Percentiles rank a stretch among this genome's conserved stretches.
These are phyloP conservation scores for Leccinum solheimii DNA, from an alignment of 1,284 basidiomycete genomes.

Conservation along the genomic window DNA sequence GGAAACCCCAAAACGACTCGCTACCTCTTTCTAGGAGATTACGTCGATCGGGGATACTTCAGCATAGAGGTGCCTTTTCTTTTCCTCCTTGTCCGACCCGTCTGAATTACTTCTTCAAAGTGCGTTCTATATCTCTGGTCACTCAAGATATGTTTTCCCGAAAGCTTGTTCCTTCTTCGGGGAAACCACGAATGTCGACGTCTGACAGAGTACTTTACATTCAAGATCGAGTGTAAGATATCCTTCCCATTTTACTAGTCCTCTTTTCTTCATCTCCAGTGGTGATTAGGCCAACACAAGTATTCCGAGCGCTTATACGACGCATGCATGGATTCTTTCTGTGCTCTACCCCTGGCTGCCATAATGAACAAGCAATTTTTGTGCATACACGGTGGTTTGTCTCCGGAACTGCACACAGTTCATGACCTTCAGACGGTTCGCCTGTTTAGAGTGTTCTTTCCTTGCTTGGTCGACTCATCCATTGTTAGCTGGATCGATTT, in stretches of 20 bases:
- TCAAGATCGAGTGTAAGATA: slow-evolving; percentile 79
- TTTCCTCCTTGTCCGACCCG: not conserved
- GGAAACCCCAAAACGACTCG: slow-evolving; percentile 86
- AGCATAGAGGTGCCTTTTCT: slow-evolving; percentile 74
- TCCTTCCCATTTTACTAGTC: not conserved
- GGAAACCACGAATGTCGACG: slow-evolving; percentile 91
- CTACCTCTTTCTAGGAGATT: slow-evolving; percentile 93
- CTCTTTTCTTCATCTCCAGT: slow-evolving; percentile 29
- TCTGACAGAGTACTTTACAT: slow-evolving; percentile 86
- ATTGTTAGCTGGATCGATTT: slow-evolving; percentile 81
- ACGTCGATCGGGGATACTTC: slow-evolving; percentile 92
- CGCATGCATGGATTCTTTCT: slow-evolving; percentile 91
- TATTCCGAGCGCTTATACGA: slow-evolving; percentile 89
- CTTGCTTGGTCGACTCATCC: not conserved
- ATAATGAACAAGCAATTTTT: slow-evolving; percentile 98
- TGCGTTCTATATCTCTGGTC: slow-evolving; percentile 89
- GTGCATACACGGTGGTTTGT: slow-evolving; percentile 92
- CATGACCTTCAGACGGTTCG: slow-evolving; percentile 55
- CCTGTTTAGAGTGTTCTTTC: not conserved
- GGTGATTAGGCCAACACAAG: slow-evolving; percentile 77
- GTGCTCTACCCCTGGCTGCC: slow-evolving; percentile 86
- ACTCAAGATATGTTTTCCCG: slow-evolving; percentile 90
- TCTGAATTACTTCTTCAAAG: slow-evolving; percentile 43
- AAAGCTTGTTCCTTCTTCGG: slow-evolving; percentile 85
- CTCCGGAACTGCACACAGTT: slow-evolving; percentile 86